Base-by-base conservation (phyloP, 1,284 basidiomycete genomes). In the Hymenochaete sp. region DNA sequence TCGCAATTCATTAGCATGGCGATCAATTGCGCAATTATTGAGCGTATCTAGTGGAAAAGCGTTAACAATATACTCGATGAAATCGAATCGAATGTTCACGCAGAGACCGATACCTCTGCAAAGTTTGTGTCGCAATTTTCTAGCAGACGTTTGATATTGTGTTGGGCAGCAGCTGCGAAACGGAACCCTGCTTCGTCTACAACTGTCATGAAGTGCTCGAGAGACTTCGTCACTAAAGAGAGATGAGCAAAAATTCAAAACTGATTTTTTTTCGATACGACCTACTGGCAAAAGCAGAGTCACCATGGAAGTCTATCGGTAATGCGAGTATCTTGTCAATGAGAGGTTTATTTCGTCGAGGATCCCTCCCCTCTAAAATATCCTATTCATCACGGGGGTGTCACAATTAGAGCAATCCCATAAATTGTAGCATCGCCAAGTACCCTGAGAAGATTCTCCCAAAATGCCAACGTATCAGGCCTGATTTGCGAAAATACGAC, bases 261-360 rank as follows among this genome's bases (percentile, higher is more conserved):
- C 13, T 16, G 32, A 35, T n/a, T 5, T 6, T 35, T 35, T 19
- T 10, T 10, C 13, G 26, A 16, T 7, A n/a, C 13, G 6, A 66
- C 75, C 59, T 64, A 84, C 84, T 82, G 45, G 72, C 70, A 58
- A 87, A 87, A 5, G 82, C 79, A 27, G 81, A 88, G 57, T 85
- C 78, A 53, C 82, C 75, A 45, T 82, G 78, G 57, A 93, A 89
- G 52, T 93, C 90, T 2, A 89, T 67, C 2, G 79, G 78, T 6
- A 88, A 68, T n/a, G 73, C 70, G 25, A 86, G 60, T 47, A 93
- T 77, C 76, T 88, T 96, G 53, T 87, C 73, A 27, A 96, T 70
- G 22, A 98, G 65, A 3, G 79, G 75, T 49, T 79, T 69, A 55
- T 81, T 82, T 16, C 95, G 78, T 24, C 93, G 82, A 29, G 92